phyloP scores from a whole-genome alignment of 306 rosid genomes.

The Pyrus communis region DNA sequence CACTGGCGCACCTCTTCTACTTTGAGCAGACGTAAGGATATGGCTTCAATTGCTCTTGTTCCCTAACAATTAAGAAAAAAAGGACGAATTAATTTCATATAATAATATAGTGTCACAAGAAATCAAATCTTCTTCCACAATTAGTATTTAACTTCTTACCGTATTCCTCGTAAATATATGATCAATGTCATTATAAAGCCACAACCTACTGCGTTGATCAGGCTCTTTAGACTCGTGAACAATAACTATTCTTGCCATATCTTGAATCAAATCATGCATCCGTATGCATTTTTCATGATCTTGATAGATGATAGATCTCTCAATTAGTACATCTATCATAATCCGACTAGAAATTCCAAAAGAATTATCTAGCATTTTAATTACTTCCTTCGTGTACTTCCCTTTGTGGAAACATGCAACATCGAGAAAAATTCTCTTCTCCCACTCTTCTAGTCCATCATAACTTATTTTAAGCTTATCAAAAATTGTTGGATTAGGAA shows the following conservation, averaged over 20 bases:
- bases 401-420: too few species aligned
- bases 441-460: too few species aligned
- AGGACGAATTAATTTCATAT: neutral
- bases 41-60: too few species aligned
- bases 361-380: too few species aligned
- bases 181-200: slow-evolving; percentile 2
- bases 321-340: neutral
- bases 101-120: neutral
- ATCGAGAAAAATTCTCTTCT: too few species aligned
- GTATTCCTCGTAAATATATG: slow-evolving; percentile 5
- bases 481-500: too few species aligned
- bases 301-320: slow-evolving; percentile 16
- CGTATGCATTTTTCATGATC: rapidly evolving
- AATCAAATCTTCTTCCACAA: neutral
- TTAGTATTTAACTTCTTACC: neutral
- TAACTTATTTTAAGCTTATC: too few species aligned
- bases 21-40: too few species aligned
- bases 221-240: neutral
- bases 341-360: too few species aligned
- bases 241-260: slow-evolving; percentile 26
- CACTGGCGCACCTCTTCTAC: too few species aligned
- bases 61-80: too few species aligned
- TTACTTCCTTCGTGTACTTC: too few species aligned
- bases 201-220: neutral
- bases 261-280: slow-evolving; percentile 18